Base-by-base conservation (phyloP, 148 eudicot genomes). In the Heliosperma pusillum region DNA sequence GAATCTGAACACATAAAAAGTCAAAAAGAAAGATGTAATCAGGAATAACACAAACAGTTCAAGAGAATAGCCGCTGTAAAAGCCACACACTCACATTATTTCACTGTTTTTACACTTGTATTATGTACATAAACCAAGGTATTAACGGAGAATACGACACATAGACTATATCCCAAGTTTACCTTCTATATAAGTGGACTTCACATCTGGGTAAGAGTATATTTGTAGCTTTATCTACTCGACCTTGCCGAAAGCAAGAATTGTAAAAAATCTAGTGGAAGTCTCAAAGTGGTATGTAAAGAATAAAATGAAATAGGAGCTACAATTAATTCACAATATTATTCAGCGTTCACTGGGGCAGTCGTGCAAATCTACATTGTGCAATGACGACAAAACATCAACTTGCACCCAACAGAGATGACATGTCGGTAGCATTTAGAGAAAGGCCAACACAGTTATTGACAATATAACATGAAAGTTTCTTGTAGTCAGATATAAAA, bases 1-100 rank as follows among this genome's bases (percentile, higher is more conserved):
- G 98, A 91, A 89, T 94, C 98, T 94, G 93, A 36, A 44, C 79
- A 82, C 5, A 57, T 27, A 57, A 73, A 76, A 75, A 66, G 66
- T 42, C 50, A 83, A 70, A 63, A 66, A 71, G 56, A 83, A n/a
- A n/a, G 69, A 44, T 33, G 36, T 40, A 40, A 27, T 79, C 27
- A 79, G 64, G 9, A 27, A 29, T 4, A 2, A 9, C 50, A 66
- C 4, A 25, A 12, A 66, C 24, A 55, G 29, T 29, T 61, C 10
- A 17, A 73, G 33, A 17, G 19, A 22, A 26, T 11, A 63, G 40
- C 67, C 20, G 26, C 63, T 33, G 40, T 36, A 36, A 0, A 50
- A 50, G 55, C n/a, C n/a, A n/a, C n/a, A n/a, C n/a, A n/a, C n/a
- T 50, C 55, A 13, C 55, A 2, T 4, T 50, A 11, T 15, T 13